Evolutionary conservation across 179 eudicot species (phyloP), one percentile per base, ranked within the genome.

Genomic region (Patellifolia procumbens): DNA sequence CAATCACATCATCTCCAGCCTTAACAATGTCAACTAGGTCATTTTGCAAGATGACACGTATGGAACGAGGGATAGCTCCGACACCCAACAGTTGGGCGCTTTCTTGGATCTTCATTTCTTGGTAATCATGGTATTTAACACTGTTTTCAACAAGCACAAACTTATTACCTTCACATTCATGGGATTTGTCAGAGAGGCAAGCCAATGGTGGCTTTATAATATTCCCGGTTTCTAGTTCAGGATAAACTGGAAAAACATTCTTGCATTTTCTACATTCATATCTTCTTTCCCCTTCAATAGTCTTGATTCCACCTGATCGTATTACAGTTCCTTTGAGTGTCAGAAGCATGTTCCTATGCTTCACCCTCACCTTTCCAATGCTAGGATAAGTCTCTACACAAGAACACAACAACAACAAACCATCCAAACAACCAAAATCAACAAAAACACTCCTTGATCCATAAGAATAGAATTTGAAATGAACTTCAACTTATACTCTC

Each of bases 31-130:
- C 99, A 74, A 93, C 98, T 24, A 95, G 92, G 84, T 95, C 99
- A 83, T 93, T 94, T 80, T 83, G 89, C 83, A 95, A 74, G 79
- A 95, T 91, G 49, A 95, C 87, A 79, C 89, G 91, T 75, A 95
- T 87, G 26, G 99, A 95, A 81, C 99, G 99, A 74, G 98, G 99
- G 82, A 93, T 90, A 48, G 90, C 88, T 67, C 99, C 99, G 77
- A 95, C 97, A 76, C 92, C 96, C 45, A 95, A 83, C 34, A 93
- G 87, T 74, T 95, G 99, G 3, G 97, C 88, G 77, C 89, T 95
- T 79, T 95, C 98, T 83, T 95, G 99, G 82, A 95, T 87, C 82
- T 95, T 95, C 70, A 93, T 93, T 80, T 95, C 99, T 86, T 95
- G 99, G 78, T 91, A 91, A 78, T 93, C 99, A 80, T 93, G 95